Conservation (phyloP, 2,329 filamentous ascomycete species). For the Paecilomyces fulvus region DNA sequence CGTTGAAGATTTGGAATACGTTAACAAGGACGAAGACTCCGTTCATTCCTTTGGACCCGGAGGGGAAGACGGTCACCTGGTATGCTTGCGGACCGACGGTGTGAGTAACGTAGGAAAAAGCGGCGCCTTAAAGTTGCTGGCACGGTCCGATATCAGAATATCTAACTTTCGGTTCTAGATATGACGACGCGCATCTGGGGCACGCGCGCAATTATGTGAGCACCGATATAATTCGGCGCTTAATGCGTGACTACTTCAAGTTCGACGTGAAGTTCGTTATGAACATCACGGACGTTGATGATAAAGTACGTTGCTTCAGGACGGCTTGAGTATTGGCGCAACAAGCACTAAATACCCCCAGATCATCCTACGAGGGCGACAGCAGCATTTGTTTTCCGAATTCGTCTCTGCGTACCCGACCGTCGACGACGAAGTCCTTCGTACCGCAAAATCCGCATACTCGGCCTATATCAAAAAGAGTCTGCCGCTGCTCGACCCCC, state of each 20-base stretch:
- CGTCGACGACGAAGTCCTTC: slow-evolving; percentile 38
- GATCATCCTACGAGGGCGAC: slow-evolving; percentile 60
- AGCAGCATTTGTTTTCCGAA: slow-evolving; percentile 68
- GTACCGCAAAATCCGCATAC: slow-evolving; percentile 45
- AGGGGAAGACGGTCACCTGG: slow-evolving; percentile 65
- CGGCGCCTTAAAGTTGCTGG: background rate
- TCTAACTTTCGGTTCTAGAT: slow-evolving; percentile 41
- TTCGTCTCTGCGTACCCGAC: slow-evolving; percentile 49
- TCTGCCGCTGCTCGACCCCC: slow-evolving; percentile 42
- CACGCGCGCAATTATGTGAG: slow-evolving; percentile 88
- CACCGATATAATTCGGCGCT: slow-evolving; percentile 78
- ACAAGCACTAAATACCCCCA: slow-evolving; percentile 16
- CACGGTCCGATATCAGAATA: background rate
- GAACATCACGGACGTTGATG: slow-evolving; percentile 83
- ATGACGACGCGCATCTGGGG: slow-evolving; percentile 72
- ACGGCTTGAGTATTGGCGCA: background rate
- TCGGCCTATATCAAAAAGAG: slow-evolving; percentile 60
- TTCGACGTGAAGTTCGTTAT: slow-evolving; percentile 81
- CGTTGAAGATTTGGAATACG: slow-evolving; percentile 71
- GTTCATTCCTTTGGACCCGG: slow-evolving; percentile 63
- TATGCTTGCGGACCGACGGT: slow-evolving; percentile 85
- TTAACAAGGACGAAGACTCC: slow-evolving; percentile 65
- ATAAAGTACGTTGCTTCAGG: slow-evolving; percentile 45
- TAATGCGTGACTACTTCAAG: slow-evolving; percentile 73
- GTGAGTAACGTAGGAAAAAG: slow-evolving; percentile 59